phyloP scores from a whole-genome alignment of 139 green algal genomes.

The Micractinium conductrix region DNA sequence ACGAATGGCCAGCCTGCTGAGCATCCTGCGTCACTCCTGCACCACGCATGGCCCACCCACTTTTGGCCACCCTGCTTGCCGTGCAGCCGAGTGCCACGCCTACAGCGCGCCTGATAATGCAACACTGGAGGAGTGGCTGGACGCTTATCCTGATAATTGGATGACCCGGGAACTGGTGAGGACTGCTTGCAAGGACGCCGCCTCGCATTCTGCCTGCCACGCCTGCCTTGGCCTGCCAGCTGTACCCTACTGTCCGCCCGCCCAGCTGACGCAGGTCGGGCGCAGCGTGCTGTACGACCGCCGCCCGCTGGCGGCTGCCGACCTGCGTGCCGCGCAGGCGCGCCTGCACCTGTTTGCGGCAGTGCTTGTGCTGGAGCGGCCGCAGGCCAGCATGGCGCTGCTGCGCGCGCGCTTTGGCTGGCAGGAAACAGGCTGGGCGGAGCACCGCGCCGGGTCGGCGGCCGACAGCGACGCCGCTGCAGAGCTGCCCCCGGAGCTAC shows the following conservation, averaged over 20 bases:
- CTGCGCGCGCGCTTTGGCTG: constrained; percentile 34
- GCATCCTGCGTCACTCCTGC: too few species aligned
- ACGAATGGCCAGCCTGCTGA: too few species aligned
- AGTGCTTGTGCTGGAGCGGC: constrained; percentile 30
- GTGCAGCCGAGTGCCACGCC: constrained; percentile 40
- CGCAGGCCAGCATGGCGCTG: not conserved
- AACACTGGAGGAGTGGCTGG: constrained; percentile 38
- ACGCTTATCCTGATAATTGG: constrained; percentile 29
- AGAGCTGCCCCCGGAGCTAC: not conserved
- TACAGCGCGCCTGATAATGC: constrained; percentile 33
- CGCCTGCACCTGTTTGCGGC: constrained; percentile 30
- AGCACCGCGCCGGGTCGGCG: constrained; percentile 13
- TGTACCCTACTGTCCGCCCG: too few species aligned
- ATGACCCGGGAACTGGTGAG: constrained; percentile 35
- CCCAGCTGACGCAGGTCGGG: too few species aligned
- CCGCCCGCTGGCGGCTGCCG: constrained; percentile 6
- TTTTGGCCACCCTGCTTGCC: not conserved
- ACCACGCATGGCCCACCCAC: too few species aligned
- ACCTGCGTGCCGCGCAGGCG: constrained; percentile 15
- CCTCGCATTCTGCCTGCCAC: too few species aligned
- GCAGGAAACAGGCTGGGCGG: constrained; percentile 6
- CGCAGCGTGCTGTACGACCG: constrained; percentile 10
- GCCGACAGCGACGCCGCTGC: not conserved
- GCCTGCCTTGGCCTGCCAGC: too few species aligned
- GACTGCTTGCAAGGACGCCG: too few species aligned